Conservation (phyloP, 2,329 filamentous ascomycete genomes). For the Aspergillus aculeatus region DNA sequence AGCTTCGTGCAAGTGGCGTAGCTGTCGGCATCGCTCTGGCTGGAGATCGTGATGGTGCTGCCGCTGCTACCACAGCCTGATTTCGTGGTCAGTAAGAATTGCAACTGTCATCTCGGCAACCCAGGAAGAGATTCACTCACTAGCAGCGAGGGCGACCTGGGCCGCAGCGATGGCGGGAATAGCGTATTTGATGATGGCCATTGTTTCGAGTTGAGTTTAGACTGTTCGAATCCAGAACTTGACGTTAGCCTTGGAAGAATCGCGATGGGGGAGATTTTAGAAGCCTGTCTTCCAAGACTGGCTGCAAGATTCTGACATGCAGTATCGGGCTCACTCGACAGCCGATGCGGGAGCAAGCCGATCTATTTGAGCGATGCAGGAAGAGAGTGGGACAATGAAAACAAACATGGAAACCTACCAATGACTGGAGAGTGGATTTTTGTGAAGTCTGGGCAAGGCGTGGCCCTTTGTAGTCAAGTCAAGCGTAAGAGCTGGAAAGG, state of each 20-base stretch:
- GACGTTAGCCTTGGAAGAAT: background rate
- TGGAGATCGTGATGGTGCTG: constrained; percentile 50
- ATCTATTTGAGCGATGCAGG: background rate
- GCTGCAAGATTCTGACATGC: background rate
- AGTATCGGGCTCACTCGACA: background rate
- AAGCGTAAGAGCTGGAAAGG: constrained; percentile 12
- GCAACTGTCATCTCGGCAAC: background rate
- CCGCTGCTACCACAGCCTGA: constrained; percentile 22
- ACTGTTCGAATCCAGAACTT: background rate
- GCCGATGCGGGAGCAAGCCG: background rate
- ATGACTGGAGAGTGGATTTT: constrained; percentile 10
- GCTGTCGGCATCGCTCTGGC: constrained; percentile 63
- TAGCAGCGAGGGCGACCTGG: constrained; percentile 51
- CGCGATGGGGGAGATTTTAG: background rate
- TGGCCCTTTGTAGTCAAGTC: constrained; percentile 15
- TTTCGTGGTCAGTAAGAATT: constrained; percentile 8
- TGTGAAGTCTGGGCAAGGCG: constrained; percentile 12
- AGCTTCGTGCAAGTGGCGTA: constrained; percentile 67
- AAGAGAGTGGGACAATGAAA: background rate
- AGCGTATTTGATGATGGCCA: constrained; percentile 57
- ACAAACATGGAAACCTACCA: constrained; percentile 13
- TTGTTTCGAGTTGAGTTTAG: constrained; percentile 27
- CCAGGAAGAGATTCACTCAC: constrained; percentile 18
- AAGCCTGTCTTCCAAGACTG: background rate
- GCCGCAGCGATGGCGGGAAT: constrained; percentile 57